A percentile compares a stretch with the other conserved stretches of the same genome.
Evolutionary conservation across 768 basidiomycete genomes (phyloP).

Genomic region (Podaxis carcinomalis): DNA sequence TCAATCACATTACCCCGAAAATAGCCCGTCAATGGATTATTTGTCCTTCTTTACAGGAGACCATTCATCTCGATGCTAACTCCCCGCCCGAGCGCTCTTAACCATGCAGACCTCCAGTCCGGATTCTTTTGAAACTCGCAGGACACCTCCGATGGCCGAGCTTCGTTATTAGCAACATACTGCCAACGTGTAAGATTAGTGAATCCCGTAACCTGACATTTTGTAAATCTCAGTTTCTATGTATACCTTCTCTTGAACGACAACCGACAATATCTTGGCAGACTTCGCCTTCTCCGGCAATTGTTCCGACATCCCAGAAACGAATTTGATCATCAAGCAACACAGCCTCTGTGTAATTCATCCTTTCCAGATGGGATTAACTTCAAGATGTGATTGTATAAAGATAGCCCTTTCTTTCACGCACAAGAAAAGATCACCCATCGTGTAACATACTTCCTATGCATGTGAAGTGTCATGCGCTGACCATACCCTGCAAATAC

Average conservation of each 20-base stretch:
- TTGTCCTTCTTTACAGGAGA: constrained; percentile 2
- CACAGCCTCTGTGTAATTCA: constrained; percentile 2
- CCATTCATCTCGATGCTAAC: not conserved
- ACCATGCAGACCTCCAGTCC: not conserved
- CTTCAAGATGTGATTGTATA: constrained; percentile 4
- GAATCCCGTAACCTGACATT: constrained; percentile 8
- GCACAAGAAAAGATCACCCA: constrained; percentile 3
- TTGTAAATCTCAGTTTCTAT: constrained; percentile 11
- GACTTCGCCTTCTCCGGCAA: constrained; percentile 5
- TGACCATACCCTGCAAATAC: not conserved
- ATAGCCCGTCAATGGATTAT: not conserved
- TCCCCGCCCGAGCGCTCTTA: not conserved
- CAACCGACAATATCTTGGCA: constrained; percentile 10
- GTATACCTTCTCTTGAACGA: constrained; percentile 5
- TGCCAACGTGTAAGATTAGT: constrained; percentile 12
- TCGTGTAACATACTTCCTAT: not conserved
- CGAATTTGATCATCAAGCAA: constrained; percentile 7
- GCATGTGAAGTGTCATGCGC: not conserved
- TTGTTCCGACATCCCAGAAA: constrained; percentile 11
- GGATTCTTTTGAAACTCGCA: not conserved
- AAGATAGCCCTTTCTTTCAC: constrained; percentile 3
- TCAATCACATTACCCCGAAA: not conserved
- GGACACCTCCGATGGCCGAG: not conserved
- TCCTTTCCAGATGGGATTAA: constrained; percentile 8
- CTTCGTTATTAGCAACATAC: not conserved